Conservation (phyloP, 352 stramenopile species). For the Thraustotheca clavata region DNA sequence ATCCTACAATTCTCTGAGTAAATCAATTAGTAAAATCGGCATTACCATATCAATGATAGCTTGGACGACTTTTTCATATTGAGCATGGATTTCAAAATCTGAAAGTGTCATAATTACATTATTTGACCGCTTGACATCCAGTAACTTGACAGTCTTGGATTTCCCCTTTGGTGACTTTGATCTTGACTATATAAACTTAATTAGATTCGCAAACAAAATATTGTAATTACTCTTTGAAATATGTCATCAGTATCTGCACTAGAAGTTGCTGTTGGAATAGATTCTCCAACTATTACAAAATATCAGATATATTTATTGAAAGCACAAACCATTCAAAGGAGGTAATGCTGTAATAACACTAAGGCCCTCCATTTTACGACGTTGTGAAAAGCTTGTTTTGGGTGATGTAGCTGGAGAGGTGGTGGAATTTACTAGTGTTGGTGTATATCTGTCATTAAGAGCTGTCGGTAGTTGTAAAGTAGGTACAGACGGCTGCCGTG, state of each 20-base stretch:
- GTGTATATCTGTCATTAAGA: not conserved
- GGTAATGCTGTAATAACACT: slow-evolving; percentile 6
- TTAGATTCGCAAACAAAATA: not conserved
- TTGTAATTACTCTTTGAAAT: slow-evolving; percentile 51
- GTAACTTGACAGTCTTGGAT: slow-evolving; percentile 62
- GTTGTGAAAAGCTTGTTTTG: slow-evolving; percentile 19
- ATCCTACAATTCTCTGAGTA: slow-evolving; percentile 21
- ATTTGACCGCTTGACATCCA: slow-evolving; percentile 73
- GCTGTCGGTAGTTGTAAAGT: not conserved
- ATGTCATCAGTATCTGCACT: slow-evolving; percentile 22
- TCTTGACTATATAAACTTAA: slow-evolving; percentile 32
- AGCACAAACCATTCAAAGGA: not conserved
- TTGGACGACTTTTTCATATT: slow-evolving; percentile 53
- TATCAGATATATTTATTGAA: not conserved
- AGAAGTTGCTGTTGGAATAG: slow-evolving; percentile 19
- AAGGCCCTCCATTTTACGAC: slow-evolving; percentile 10
- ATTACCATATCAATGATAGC: slow-evolving; percentile 42
- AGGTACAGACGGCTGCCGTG: not conserved
- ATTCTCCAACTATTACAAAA: not conserved
- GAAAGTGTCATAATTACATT: slow-evolving; percentile 63
- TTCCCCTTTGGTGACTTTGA: slow-evolving; percentile 60
- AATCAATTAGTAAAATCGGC: not conserved
- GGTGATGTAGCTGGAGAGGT: not conserved
- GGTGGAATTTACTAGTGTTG: not conserved
- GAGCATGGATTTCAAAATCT: slow-evolving; percentile 68